A percentile compares a stretch with the other conserved stretches of the same genome.
phyloP scores from a whole-genome alignment of 2,329 filamentous ascomycete genomes.

The Curvularia verruculosa region DNA sequence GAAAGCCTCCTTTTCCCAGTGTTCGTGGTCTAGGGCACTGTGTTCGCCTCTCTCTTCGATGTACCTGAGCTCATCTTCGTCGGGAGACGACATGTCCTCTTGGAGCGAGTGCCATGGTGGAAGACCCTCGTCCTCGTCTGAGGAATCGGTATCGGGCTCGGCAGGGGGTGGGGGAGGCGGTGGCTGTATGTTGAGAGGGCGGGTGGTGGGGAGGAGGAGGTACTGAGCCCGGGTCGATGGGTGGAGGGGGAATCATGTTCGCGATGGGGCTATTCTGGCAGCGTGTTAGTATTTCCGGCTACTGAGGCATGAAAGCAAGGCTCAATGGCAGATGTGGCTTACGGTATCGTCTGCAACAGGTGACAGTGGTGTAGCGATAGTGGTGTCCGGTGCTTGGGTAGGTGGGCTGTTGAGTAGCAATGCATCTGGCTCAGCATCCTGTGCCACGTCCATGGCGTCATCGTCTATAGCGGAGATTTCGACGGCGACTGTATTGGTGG shows the following conservation, averaged over 20 bases:
- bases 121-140: conserved; percentile 46
- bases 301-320: neutral
- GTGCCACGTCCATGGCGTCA: conserved; percentile 50
- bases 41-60: conserved; percentile 59
- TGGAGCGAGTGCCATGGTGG: conserved; percentile 60
- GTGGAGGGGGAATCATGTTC: conserved; percentile 31
- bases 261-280: conserved; percentile 19
- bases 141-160: conserved; percentile 44
- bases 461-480: conserved; percentile 42
- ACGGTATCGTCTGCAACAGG: conserved; percentile 27
- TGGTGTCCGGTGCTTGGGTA: conserved; percentile 20
- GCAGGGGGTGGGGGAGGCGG: conserved; percentile 42
- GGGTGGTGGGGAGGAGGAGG: conserved; percentile 21
- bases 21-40: conserved; percentile 63
- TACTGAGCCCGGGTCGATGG: conserved; percentile 23
- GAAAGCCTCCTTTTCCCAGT: conserved; percentile 65
- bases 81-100: conserved; percentile 62
- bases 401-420: conserved; percentile 33
- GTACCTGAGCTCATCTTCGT: conserved; percentile 64
- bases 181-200: conserved; percentile 30
- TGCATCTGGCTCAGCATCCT: conserved; percentile 36
- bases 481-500: conserved; percentile 31
- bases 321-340: conserved; percentile 12
- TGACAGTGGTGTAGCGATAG: conserved; percentile 21
- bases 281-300: conserved; percentile 2